Conservation (phyloP, 2,329 filamentous ascomycete genomes). For the Colletotrichum filicis region DNA sequence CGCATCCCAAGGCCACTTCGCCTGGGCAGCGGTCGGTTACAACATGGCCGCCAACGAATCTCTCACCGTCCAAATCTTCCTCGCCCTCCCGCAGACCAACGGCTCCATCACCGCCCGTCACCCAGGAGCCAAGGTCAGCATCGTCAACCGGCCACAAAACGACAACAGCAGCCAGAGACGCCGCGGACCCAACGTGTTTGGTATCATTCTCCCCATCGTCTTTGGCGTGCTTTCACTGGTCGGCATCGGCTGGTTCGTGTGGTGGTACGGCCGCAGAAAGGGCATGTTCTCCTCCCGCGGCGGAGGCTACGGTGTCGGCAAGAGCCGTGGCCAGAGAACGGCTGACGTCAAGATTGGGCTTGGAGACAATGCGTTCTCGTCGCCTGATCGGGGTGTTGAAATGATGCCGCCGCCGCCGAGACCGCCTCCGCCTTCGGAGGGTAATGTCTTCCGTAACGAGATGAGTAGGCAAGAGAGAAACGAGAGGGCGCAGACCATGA, state of each 20-base stretch:
- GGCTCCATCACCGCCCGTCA: conserved; percentile 20
- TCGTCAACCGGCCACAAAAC: neutral
- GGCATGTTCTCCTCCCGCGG: conserved; percentile 27
- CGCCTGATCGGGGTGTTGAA: conserved; percentile 28
- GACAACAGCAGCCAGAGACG: neutral
- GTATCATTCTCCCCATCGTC: conserved; percentile 31
- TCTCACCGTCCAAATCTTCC: conserved; percentile 29
- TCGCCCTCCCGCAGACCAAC: conserved; percentile 27
- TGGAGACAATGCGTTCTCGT: conserved; percentile 24
- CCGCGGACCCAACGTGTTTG: conserved; percentile 18
- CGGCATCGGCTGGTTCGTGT: conserved; percentile 27
- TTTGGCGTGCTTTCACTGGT: conserved; percentile 25
- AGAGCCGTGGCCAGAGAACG: conserved; percentile 32
- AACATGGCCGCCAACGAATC: conserved; percentile 17
- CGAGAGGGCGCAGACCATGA: conserved; percentile 10
- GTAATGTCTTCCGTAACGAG: conserved; percentile 34
- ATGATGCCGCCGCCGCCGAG: conserved; percentile 32
- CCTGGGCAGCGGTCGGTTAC: conserved; percentile 23
- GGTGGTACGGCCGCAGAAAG: conserved; percentile 29
- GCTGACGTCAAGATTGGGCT: conserved; percentile 14
- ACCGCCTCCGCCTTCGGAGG: conserved; percentile 2
- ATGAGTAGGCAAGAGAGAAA: conserved; percentile 31
- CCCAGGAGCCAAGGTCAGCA: conserved; percentile 29
- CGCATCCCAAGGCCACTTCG: conserved; percentile 33
- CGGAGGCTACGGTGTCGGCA: conserved; percentile 32